Conservation (phyloP, 2,329 filamentous ascomycete genomes). For the Onygenales sp. region DNA sequence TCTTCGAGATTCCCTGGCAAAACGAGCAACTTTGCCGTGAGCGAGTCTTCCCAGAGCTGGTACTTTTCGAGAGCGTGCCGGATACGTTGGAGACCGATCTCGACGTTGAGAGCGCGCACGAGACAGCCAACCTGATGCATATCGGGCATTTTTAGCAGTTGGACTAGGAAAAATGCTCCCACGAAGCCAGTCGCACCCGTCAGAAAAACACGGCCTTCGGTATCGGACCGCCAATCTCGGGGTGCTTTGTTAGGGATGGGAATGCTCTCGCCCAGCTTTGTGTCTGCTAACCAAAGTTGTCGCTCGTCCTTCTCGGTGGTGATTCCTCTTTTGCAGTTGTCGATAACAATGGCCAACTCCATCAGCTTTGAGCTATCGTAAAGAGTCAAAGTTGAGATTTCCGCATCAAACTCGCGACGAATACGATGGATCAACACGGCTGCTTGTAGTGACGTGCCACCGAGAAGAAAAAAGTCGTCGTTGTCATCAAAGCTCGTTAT, state of each 20-base stretch:
- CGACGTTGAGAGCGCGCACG: constrained; percentile 53
- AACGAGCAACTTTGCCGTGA: constrained; percentile 8
- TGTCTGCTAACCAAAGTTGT: constrained; percentile 13
- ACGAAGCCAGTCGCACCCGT: constrained; percentile 81
- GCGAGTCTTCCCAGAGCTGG: not conserved
- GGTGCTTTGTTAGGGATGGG: not conserved
- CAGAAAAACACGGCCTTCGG: constrained; percentile 48
- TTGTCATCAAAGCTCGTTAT: not conserved
- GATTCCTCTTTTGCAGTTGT: not conserved
- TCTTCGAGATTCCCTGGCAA: constrained; percentile 55
- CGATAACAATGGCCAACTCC: constrained; percentile 6
- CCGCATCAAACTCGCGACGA: constrained; percentile 7
- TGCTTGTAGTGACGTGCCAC: constrained; percentile 15
- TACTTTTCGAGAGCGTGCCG: constrained; percentile 47
- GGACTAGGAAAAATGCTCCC: constrained; percentile 62
- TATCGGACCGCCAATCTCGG: constrained; percentile 13
- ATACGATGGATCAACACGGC: constrained; percentile 13
- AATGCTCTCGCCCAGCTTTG: constrained; percentile 10
- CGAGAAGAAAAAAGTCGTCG: constrained; percentile 16
- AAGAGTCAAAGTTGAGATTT: constrained; percentile 12
- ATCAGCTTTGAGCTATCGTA: constrained; percentile 14
- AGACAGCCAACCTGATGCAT: constrained; percentile 57
- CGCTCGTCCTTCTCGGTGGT: constrained; percentile 8
- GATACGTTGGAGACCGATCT: constrained; percentile 10
- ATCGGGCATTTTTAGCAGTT: constrained; percentile 50